These are phyloP conservation scores for Pleoardoris graminearum DNA, from an alignment of 2,329 filamentous ascomycete genomes.

Conservation along the genomic window DNA sequence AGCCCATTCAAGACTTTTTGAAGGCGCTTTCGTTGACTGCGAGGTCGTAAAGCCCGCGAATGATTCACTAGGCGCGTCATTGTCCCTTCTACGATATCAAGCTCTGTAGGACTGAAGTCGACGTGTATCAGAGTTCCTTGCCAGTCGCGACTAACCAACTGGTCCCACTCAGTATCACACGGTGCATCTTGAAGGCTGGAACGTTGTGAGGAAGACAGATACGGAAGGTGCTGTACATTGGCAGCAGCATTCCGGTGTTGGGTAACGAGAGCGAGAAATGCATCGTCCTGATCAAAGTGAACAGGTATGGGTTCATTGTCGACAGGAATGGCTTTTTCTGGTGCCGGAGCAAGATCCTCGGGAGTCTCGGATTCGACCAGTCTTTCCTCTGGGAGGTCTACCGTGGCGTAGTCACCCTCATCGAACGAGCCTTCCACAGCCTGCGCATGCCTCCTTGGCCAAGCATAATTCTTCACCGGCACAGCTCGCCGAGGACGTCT, in stretches of 20 bases:
- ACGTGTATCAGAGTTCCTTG: conserved; percentile 38
- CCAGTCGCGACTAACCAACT: conserved; percentile 28
- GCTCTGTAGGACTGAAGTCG: conserved; percentile 36
- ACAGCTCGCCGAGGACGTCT: conserved; percentile 28
- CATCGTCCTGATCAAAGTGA: conserved; percentile 25
- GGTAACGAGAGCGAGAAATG: conserved; percentile 20
- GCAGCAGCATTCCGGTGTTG: background rate
- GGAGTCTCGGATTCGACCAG: conserved; percentile 17
- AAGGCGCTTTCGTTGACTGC: conserved; percentile 26
- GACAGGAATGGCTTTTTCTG: conserved; percentile 18
- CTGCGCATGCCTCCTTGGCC: conserved; percentile 18
- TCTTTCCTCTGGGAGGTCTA: background rate
- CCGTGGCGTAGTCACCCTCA: background rate
- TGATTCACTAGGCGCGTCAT: conserved; percentile 13
- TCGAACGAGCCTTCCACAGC: conserved; percentile 11
- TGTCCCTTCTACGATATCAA: conserved; percentile 24
- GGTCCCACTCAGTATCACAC: conserved; percentile 30
- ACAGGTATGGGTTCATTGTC: conserved; percentile 24
- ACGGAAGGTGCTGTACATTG: conserved; percentile 22
- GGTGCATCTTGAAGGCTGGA: conserved; percentile 14
- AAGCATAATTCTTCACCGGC: conserved; percentile 32
- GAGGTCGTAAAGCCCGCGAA: conserved; percentile 11
- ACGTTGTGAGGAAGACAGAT: conserved; percentile 32
- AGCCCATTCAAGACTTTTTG: conserved; percentile 23
- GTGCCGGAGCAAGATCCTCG: conserved; percentile 11